A percentile compares a stretch with the other conserved stretches of the same genome.
phyloP scores from a whole-genome alignment of 805 yeast species.

The Wickerhamiella domercqiae region DNA sequence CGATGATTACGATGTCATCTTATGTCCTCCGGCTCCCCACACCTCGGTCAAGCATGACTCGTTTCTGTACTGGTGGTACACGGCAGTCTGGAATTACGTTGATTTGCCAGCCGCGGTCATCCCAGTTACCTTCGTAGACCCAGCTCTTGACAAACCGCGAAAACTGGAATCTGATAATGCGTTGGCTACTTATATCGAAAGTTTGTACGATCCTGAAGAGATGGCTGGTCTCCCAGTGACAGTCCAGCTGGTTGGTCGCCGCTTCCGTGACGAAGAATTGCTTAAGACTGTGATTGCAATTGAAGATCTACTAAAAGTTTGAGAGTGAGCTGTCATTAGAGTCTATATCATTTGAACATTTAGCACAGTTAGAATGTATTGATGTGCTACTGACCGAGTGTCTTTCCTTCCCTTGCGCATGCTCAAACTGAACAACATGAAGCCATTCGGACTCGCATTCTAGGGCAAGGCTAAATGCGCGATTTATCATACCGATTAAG shows the following conservation, averaged over 20 bases:
- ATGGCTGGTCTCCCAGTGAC: slow-evolving; percentile 1
- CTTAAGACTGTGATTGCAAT: background rate
- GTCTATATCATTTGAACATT: no score
- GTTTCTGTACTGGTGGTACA: slow-evolving; percentile 26
- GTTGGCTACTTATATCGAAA: background rate
- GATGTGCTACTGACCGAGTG: no score
- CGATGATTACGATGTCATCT: background rate
- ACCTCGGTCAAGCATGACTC: background rate
- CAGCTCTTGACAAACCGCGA: background rate
- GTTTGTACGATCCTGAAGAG: background rate
- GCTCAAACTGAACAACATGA: no score
- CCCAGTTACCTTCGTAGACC: slow-evolving; percentile 44
- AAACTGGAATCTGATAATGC: background rate
- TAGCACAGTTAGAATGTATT: no score
- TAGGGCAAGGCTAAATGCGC: no score
- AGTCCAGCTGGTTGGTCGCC: background rate
- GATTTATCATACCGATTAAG: no score
- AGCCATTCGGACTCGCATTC: no score
- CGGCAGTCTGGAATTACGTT: slow-evolving; percentile 37
- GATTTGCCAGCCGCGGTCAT: slow-evolving; percentile 43
- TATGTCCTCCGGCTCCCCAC: background rate
- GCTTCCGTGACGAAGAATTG: slow-evolving; percentile 1
- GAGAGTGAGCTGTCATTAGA: no score
- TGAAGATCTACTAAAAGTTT: background rate
- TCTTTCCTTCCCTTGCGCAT: no score